Base-by-base conservation (phyloP, 2,329 filamentous ascomycete species). In the Diplodia mutila region DNA sequence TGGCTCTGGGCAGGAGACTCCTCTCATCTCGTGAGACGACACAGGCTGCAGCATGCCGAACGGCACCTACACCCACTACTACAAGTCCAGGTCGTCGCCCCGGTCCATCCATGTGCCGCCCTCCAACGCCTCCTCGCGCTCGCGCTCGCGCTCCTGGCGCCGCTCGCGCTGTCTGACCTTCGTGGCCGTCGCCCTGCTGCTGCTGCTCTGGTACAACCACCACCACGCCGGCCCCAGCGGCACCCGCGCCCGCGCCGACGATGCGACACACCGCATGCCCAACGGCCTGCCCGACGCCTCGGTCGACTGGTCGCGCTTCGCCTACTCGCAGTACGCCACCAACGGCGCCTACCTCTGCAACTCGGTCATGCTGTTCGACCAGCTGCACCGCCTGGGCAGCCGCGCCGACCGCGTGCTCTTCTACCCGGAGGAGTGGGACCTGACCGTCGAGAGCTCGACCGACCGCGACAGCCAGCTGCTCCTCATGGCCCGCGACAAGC, bases 381-480 rank as follows among this genome's bases (percentile, higher is more conserved):
- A 80, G 48, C 76, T 84, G 37, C 74, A 78, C 32, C 71, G 75
- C 37, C 73, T 80, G 34, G 80, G 79, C 14, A 82, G 79, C 72
- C 79, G 78, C 71, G 81, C 82, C 59, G 80, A 83, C 65, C 78
- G 81, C 46, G 75, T 84, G 4, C 75, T 84, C 18, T 78, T 83
- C 53, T 83, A 82, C 68, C 80, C 81, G 1, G 70, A 80, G 37
- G 72, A 81, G 37, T 80, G 77, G 77, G 78, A 80, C 64, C 74
- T 72, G 4, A 70, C 67, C 37, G 69, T 79, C 25, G 67, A 72
- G 32, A 71, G 71, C 66, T 55, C 73, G 18, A 69, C 63, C 49
- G 78, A 80, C 65, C 73, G 78, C 42, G 77, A 80, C 37, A 82
- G 82, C 67, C 81, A 84, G 69, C 73, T 87, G 68, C 74, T 87